Evolutionary conservation across 768 basidiomycete species (phyloP).

Genomic region (Mrakia frigida): DNA sequence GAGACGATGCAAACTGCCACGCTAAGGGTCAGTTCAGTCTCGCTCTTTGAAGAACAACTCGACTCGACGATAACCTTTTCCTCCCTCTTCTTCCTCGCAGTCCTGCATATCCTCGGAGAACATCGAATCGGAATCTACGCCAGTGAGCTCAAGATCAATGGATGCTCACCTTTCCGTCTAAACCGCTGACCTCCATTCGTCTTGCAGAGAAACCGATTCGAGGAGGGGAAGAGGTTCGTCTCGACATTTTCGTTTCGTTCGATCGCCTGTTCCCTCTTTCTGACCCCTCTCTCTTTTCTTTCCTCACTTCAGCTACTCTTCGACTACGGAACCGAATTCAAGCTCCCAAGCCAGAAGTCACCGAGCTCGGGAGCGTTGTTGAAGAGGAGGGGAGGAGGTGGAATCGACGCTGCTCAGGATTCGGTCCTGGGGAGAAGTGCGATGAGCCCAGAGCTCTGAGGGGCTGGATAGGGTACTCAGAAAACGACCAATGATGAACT

Average conservation of each 20-base stretch:
- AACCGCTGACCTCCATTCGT: neutral
- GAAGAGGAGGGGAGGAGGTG: neutral
- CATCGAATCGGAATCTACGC: constrained; percentile 31
- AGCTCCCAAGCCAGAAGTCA: neutral
- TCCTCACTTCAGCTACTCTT: constrained; percentile 16
- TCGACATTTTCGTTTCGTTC: neutral
- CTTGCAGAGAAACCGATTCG: neutral
- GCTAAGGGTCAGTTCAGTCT: neutral
- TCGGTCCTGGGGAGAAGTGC: too few species aligned
- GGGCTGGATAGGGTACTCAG: too few species aligned
- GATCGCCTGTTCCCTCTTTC: neutral
- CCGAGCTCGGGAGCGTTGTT: neutral
- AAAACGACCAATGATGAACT: too few species aligned
- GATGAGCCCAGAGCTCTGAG: neutral
- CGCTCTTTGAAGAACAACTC: too few species aligned
- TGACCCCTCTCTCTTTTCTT: neutral
- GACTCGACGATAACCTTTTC: neutral
- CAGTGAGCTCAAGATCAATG: neutral
- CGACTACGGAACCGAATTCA: constrained; percentile 28
- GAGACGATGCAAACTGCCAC: constrained; percentile 12
- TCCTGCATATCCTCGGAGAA: constrained; percentile 23
- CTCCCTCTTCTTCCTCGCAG: neutral
- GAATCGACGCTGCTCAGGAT: neutral
- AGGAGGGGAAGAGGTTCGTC: constrained; percentile 19
- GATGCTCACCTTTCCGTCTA: neutral